phyloP scores from a whole-genome alignment of 225 moss, liverwort and hornwort species.

The Bryum argenteum region DNA sequence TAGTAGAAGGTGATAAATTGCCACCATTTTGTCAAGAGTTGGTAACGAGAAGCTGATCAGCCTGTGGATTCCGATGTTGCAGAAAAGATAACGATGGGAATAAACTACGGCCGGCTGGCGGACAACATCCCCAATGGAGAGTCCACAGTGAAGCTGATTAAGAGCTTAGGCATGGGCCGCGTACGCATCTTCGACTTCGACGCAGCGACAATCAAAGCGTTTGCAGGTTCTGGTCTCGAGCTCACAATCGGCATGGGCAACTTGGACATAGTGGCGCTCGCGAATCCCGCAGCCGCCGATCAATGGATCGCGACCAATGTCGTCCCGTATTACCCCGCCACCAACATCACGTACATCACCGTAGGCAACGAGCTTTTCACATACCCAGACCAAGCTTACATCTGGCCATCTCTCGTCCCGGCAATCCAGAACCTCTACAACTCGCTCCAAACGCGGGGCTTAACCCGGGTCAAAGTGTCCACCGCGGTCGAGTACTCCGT shows the following conservation, averaged over 20 bases:
- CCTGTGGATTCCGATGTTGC: neutral
- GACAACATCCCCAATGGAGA: constrained; percentile 43
- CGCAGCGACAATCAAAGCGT: constrained; percentile 43
- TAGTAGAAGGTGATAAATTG: too few relatives aligned
- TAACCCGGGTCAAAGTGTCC: constrained; percentile 45
- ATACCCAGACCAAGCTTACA: neutral
- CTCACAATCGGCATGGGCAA: constrained; percentile 58
- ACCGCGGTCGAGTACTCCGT: constrained; percentile 49
- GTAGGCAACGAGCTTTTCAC: constrained; percentile 62
- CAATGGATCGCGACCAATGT: constrained; percentile 52
- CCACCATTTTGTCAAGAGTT: too few relatives aligned
- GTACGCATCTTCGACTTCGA: constrained; percentile 58
- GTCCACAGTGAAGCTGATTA: constrained; percentile 37
- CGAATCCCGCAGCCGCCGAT: constrained; percentile 32
- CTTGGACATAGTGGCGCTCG: constrained; percentile 34
- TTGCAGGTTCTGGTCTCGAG: constrained; percentile 42
- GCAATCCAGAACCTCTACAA: constrained; percentile 56
- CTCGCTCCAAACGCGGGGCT: constrained; percentile 39
- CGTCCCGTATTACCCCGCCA: constrained; percentile 57
- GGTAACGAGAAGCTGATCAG: neutral
- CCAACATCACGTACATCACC: constrained; percentile 60
- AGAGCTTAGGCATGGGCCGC: constrained; percentile 38
- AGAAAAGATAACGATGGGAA: constrained; percentile 53
- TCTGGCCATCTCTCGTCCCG: constrained; percentile 52
- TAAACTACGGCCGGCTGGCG: constrained; percentile 57